A percentile compares a stretch with the other conserved stretches of the same genome.
These are phyloP conservation scores for Sporothrix mexicana DNA, from an alignment of 2,329 filamentous ascomycete species.

Conservation along the genomic window DNA sequence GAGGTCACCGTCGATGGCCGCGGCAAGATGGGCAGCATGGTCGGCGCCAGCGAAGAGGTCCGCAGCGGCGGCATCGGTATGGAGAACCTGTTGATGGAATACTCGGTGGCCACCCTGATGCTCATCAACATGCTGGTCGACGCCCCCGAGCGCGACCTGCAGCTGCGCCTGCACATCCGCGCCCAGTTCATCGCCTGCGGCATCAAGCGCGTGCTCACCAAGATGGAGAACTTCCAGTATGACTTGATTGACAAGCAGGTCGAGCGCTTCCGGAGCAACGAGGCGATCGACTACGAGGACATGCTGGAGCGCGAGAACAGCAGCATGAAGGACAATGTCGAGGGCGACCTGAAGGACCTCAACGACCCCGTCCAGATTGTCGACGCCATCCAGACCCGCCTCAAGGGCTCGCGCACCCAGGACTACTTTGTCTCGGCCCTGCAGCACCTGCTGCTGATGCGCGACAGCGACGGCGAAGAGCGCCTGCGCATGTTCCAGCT, in stretches of 20 bases:
- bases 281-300: constrained; percentile 98
- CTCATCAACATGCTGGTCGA: constrained; percentile 97
- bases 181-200: constrained; percentile 96
- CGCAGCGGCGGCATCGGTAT: constrained; percentile 96
- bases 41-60: constrained; percentile 94
- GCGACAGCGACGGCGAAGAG: constrained; percentile 91
- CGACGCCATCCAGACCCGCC: constrained; percentile 85
- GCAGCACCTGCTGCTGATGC: constrained; percentile 91
- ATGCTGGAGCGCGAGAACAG: constrained; percentile 89
- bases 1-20: constrained; percentile 96
- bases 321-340: constrained; percentile 86
- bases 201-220: constrained; percentile 89
- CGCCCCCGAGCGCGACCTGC: constrained; percentile 84
- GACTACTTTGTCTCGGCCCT: constrained; percentile 96
- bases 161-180: constrained; percentile 89
- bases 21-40: constrained; percentile 97
- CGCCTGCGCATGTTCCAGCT: constrained; percentile 94
- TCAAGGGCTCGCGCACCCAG: constrained; percentile 82
- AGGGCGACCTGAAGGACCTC: constrained; percentile 87
- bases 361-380: constrained; percentile 92
- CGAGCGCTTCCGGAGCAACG: constrained; percentile 88
- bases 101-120: constrained; percentile 91
- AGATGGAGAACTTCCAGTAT: constrained; percentile 99
- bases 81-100: constrained; percentile 99
- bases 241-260: constrained; percentile 98